These are phyloP conservation scores for Ceratocystis cubensis DNA, from an alignment of 2,329 filamentous ascomycete genomes.

Conservation along the genomic window DNA sequence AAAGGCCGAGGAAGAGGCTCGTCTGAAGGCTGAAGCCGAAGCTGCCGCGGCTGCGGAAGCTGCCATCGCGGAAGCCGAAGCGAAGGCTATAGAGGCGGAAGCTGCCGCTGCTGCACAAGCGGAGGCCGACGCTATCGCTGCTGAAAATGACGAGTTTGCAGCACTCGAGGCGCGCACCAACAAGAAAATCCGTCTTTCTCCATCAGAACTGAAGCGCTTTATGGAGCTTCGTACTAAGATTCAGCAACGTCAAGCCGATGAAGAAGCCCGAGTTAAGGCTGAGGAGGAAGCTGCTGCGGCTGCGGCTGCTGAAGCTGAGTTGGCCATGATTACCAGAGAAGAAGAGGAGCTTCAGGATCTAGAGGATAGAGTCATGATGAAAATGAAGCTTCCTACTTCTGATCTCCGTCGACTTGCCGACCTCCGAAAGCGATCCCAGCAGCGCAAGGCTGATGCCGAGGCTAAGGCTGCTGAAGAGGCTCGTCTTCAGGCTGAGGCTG, in stretches of 20 bases:
- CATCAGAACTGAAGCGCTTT: constrained; percentile 7
- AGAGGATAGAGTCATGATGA: constrained; percentile 22
- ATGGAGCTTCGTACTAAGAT: constrained; percentile 10
- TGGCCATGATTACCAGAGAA: constrained; percentile 19
- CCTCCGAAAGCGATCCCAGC: constrained; percentile 26
- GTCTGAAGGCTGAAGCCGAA: constrained; percentile 10
- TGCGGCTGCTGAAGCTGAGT: constrained; percentile 11
- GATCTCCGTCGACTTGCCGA: neutral
- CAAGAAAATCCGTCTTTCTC: constrained; percentile 6
- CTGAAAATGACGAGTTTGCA: constrained; percentile 14
- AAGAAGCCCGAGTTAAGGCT: constrained; percentile 5
- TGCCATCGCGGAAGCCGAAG: constrained; percentile 5
- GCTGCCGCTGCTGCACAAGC: constrained; percentile 11
- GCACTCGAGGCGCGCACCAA: neutral
- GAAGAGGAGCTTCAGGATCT: constrained; percentile 26
- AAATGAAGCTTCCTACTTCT: constrained; percentile 3
- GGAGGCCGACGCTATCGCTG: constrained; percentile 3
- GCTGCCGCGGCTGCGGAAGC: constrained; percentile 15
- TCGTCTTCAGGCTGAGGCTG: constrained; percentile 5
- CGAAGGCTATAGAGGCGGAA: neutral
- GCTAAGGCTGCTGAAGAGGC: constrained; percentile 24
- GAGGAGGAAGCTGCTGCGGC: constrained; percentile 13
- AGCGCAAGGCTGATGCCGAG: constrained; percentile 27
- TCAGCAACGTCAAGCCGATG: constrained; percentile 9
- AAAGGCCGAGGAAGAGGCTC: constrained; percentile 10